Evolutionary conservation across 2,329 filamentous ascomycete species (phyloP).

Genomic region (Aaosphaeria arxii): DNA sequence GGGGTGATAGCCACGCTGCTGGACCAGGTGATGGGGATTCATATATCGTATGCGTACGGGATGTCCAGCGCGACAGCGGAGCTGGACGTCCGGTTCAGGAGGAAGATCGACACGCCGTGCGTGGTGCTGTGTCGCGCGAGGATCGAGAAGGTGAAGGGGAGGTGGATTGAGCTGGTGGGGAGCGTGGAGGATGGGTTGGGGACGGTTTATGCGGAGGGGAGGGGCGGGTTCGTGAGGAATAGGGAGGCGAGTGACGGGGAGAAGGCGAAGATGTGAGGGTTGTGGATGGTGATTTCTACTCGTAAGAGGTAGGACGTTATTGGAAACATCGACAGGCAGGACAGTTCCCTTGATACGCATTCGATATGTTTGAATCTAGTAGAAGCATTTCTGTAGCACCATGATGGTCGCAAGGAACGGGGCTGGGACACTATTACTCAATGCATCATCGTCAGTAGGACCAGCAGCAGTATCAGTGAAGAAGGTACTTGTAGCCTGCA

Average conservation of each 20-base stretch:
- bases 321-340: no score
- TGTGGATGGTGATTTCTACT: not conserved
- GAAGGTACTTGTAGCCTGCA: no score
- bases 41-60: constrained; percentile 12
- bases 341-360: no score
- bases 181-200: constrained; percentile 23
- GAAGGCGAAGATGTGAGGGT: not conserved
- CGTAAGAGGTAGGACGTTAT: not conserved
- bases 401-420: no score
- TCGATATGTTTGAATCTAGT: no score
- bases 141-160: constrained; percentile 17
- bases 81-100: constrained; percentile 21
- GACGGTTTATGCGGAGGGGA: constrained; percentile 19
- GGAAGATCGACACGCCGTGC: constrained; percentile 17
- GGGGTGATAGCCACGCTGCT: constrained; percentile 21
- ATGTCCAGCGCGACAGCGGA: constrained; percentile 17
- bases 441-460: no score
- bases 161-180: constrained; percentile 17
- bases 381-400: no score
- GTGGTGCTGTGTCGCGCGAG: constrained; percentile 17
- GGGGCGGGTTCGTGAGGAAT: constrained; percentile 15
- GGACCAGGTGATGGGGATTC: constrained; percentile 23
- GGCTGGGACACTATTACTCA: no score
- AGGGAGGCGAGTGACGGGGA: constrained; percentile 4
- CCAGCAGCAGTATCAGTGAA: no score